These are phyloP conservation scores for Cucurbita argyrosperma DNA, from an alignment of 306 rosid genomes.

Conservation along the genomic window DNA sequence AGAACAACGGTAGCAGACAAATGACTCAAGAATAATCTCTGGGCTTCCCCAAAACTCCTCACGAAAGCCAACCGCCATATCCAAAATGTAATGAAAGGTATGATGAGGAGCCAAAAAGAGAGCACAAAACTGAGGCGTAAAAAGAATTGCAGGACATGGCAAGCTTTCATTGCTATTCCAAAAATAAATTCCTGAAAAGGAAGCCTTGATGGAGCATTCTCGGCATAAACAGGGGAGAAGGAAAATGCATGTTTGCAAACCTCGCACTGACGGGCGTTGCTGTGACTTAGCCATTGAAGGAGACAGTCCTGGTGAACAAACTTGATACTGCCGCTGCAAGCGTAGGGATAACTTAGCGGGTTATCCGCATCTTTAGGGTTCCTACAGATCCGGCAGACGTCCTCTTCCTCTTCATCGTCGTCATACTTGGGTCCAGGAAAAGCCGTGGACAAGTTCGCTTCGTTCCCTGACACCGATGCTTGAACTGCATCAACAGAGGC, in stretches of 20 bases:
- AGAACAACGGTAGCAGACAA: conserved; percentile 71
- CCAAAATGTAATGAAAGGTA: conserved; percentile 99
- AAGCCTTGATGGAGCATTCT: conserved; percentile 86
- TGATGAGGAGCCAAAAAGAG: conserved; percentile 91
- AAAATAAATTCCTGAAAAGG: conserved; percentile 95
- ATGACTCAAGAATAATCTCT: conserved; percentile 83
- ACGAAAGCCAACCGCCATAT: conserved; percentile 98
- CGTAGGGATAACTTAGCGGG: too few relatives aligned
- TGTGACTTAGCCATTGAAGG: too few relatives aligned
- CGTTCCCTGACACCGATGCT: too few relatives aligned
- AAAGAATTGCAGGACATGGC: conserved; percentile 88
- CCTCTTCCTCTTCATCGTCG: too few relatives aligned
- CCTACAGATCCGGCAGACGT: too few relatives aligned
- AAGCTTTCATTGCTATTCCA: conserved; percentile 97
- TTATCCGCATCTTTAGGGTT: too few relatives aligned
- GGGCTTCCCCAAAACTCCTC: conserved; percentile 95
- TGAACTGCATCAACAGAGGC: too few relatives aligned
- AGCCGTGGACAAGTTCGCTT: too few relatives aligned
- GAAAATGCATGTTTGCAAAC: conserved; percentile 96
- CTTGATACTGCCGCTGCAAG: too few relatives aligned
- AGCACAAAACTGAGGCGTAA: conserved; percentile 91
- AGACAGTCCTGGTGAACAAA: too few relatives aligned
- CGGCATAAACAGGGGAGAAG: conserved; percentile 97
- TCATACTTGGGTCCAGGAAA: too few relatives aligned
- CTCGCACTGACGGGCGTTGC: too few relatives aligned